phyloP scores from a whole-genome alignment of 2,329 filamentous ascomycete species.

The Talaromyces amestolkiae region DNA sequence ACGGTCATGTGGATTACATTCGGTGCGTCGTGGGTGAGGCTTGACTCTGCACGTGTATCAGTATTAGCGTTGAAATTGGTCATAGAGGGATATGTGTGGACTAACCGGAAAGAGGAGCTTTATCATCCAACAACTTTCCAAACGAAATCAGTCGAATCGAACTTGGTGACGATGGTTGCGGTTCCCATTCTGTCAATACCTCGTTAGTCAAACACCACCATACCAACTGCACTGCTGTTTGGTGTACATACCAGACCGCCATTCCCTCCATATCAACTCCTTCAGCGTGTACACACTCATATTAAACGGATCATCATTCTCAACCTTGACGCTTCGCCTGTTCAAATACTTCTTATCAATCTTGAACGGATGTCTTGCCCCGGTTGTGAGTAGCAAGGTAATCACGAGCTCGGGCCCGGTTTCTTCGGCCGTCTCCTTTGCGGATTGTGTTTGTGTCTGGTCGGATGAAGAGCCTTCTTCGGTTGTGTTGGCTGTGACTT shows the following conservation, averaged over 20 bases:
- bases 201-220: not conserved
- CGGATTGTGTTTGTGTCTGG: not conserved
- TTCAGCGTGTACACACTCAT: constrained; percentile 94
- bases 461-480: constrained; percentile 12
- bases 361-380: constrained; percentile 82
- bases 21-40: constrained; percentile 68
- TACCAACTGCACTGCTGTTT: not conserved
- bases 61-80: not conserved
- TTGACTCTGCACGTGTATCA: constrained; percentile 61
- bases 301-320: constrained; percentile 76
- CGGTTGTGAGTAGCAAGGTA: constrained; percentile 76
- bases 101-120: constrained; percentile 77
- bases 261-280: constrained; percentile 88
- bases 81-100: constrained; percentile 20
- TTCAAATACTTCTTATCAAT: constrained; percentile 82
- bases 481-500: not conserved
- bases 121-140: constrained; percentile 86
- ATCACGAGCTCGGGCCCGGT: constrained; percentile 52
- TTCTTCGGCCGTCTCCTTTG: constrained; percentile 38
- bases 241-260: constrained; percentile 64
- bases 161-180: constrained; percentile 78
- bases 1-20: constrained; percentile 96
- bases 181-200: constrained; percentile 69
- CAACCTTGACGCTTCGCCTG: constrained; percentile 74
- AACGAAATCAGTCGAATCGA: constrained; percentile 90